Conservation (phyloP, 176 grass and related monocot genomes). For the Eragrostis nindensis region DNA sequence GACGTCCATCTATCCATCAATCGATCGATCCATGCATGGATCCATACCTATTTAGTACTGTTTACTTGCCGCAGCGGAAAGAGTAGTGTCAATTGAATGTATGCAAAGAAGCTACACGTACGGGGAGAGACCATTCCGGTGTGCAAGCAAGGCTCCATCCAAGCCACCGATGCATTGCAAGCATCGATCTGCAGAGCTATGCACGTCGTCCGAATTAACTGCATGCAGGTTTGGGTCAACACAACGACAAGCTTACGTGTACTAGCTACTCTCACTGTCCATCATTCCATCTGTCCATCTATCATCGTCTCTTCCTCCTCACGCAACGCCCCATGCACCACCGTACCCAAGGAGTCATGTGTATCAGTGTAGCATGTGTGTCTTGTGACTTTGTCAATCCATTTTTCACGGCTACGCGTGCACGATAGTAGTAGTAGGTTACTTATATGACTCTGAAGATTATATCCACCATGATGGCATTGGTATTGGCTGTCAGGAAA, state of each 20-base stretch:
- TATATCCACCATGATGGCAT: too few relatives aligned
- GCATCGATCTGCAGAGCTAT: neutral
- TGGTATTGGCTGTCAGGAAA: too few relatives aligned
- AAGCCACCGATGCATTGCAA: neutral
- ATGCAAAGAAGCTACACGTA: neutral
- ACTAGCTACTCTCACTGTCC: constrained; percentile 31
- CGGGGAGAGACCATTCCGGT: neutral
- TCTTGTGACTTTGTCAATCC: neutral
- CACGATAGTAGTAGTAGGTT: too few relatives aligned
- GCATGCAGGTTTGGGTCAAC: constrained; percentile 11
- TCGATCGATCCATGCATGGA: neutral
- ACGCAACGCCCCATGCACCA: constrained; percentile 44
- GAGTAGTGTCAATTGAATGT: constrained; percentile 12
- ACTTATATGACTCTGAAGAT: too few relatives aligned
- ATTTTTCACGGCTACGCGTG: too few relatives aligned
- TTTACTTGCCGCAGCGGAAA: constrained; percentile 34
- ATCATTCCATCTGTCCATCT: constrained; percentile 67
- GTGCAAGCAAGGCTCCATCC: too few relatives aligned
- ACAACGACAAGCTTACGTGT: neutral
- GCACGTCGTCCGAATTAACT: constrained; percentile 12
- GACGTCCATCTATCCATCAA: neutral
- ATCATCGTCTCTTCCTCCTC: constrained; percentile 41
- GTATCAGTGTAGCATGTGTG: neutral
- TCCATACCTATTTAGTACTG: constrained; percentile 41
- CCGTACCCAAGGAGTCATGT: neutral